Base-by-base conservation (phyloP, 2,329 filamentous ascomycete species). In the Stagonosporopsis cucurbitacearum region DNA sequence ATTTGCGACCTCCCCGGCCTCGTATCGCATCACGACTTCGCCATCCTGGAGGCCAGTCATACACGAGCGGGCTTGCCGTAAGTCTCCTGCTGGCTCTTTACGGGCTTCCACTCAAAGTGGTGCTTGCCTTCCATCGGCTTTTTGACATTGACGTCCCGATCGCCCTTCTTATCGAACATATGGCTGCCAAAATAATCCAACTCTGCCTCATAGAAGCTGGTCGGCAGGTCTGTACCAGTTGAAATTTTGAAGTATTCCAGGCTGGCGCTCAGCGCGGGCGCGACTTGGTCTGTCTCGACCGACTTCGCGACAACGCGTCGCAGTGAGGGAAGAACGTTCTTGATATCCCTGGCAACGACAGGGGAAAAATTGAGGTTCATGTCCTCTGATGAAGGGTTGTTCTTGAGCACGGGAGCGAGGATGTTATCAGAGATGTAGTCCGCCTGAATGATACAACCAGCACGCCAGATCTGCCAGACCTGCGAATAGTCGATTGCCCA, bases 131-230 rank as follows among this genome's bases (percentile, higher is more conserved):
- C 86, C 58, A 75, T 75, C 2, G 84, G 79, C 54, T 79, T 64
- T 51, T 66, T 68, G 19, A 69, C 74, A 1, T 82, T 80, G 2
- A 80, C 75, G 44, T 78, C 79, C 60, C 72, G 68, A 28, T 87
- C 83, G 2, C 79, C 80, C 60, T 82, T 82, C 58, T 81, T 77
- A 67, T 89, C 86, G 68, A 84, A 90, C 76, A 83, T 84, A 70
- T 90, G 87, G 33, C 82, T 80, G 0, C 88, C 88, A 68, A 91
- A 91, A 66, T 86, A 89, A 67, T 90, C 87, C 70, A 91, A 75
- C 75, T 91, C 82, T 0, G 87, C 87, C 73, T 90, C 87, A 76
- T 88, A 87, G 67, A 91, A 90, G 53, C 83, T 81, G 4, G 87
- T 89, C 0, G 88, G 88, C 28, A 91, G 70, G 55, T 82, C 81